These are phyloP conservation scores for Dalechampia spathulata DNA, from an alignment of 441 rosid species.

Conservation along the genomic window DNA sequence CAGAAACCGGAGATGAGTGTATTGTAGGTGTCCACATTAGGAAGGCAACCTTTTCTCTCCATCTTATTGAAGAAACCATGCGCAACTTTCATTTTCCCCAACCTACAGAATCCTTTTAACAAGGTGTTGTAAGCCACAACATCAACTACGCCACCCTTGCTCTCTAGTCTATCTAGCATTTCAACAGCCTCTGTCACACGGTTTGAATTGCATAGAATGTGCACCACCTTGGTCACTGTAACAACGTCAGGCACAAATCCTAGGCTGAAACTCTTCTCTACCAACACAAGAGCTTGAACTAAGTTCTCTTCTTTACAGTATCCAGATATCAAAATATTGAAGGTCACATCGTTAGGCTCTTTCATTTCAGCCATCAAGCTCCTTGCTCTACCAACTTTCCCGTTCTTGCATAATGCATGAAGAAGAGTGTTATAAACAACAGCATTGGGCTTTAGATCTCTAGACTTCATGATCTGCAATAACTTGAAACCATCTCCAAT, in stretches of 20 bases:
- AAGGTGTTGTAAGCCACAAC: conserved; percentile 63
- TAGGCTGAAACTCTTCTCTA: conserved; percentile 61
- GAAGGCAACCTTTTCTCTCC: conserved; percentile 79
- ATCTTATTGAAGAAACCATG: conserved; percentile 51
- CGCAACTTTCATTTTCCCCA: conserved; percentile 57
- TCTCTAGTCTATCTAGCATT: conserved; percentile 60
- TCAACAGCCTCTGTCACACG: conserved; percentile 65
- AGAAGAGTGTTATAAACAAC: conserved; percentile 74
- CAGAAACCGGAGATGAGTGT: conserved; percentile 58
- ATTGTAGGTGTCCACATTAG: conserved; percentile 65
- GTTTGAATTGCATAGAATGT: conserved; percentile 50
- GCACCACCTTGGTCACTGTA: conserved; percentile 62
- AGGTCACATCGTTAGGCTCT: conserved; percentile 63
- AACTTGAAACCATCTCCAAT: conserved; percentile 79
- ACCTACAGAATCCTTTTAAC: conserved; percentile 56
- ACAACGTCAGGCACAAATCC: conserved; percentile 65
- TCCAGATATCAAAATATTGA: conserved; percentile 65
- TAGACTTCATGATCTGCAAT: conserved; percentile 57
- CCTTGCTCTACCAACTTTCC: conserved; percentile 78
- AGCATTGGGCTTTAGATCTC: conserved; percentile 39
- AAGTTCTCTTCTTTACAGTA: conserved; percentile 62
- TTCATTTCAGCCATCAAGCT: conserved; percentile 70
- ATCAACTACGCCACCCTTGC: conserved; percentile 56
- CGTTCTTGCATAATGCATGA: conserved; percentile 63
- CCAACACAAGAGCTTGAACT: conserved; percentile 60